phyloP scores from a whole-genome alignment of 2,329 filamentous ascomycete species.

The Reticulascus tulasneorum region DNA sequence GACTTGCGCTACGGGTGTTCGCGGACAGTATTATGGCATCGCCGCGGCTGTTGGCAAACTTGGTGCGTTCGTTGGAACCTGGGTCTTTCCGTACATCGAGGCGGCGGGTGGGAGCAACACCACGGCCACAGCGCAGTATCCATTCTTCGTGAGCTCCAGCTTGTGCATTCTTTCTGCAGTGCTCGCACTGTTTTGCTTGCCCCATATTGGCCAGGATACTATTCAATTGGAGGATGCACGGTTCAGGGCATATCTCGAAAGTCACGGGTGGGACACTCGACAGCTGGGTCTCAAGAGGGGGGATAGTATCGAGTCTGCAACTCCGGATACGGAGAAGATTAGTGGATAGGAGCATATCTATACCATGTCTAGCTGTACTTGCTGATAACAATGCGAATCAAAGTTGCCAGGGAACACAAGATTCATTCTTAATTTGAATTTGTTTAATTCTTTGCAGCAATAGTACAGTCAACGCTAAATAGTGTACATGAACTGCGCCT shows the following conservation, averaged over 20 bases:
- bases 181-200: constrained; percentile 59
- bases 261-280: constrained; percentile 70
- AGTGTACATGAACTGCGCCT: too few species aligned
- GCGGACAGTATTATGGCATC: constrained; percentile 69
- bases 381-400: too few species aligned
- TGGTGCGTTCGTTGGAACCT: constrained; percentile 81
- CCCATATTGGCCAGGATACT: constrained; percentile 79
- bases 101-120: constrained; percentile 51
- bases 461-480: too few species aligned
- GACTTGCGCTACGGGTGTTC: constrained; percentile 82
- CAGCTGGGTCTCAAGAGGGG: constrained; percentile 43
- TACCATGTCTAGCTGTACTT: too few species aligned
- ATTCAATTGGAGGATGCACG: constrained; percentile 72
- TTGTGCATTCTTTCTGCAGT: constrained; percentile 72
- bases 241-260: constrained; percentile 70
- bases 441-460: too few species aligned
- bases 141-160: constrained; percentile 79
- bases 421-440: too few species aligned
- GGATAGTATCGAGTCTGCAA: constrained; percentile 17
- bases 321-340: too few species aligned
- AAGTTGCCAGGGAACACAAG: too few species aligned
- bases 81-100: constrained; percentile 72
- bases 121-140: constrained; percentile 69
- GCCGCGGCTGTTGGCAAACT: constrained; percentile 73
- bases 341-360: too few species aligned